phyloP scores from a whole-genome alignment of 495 filamentous ascomycete genomes.

The Glarea lozoyensis region DNA sequence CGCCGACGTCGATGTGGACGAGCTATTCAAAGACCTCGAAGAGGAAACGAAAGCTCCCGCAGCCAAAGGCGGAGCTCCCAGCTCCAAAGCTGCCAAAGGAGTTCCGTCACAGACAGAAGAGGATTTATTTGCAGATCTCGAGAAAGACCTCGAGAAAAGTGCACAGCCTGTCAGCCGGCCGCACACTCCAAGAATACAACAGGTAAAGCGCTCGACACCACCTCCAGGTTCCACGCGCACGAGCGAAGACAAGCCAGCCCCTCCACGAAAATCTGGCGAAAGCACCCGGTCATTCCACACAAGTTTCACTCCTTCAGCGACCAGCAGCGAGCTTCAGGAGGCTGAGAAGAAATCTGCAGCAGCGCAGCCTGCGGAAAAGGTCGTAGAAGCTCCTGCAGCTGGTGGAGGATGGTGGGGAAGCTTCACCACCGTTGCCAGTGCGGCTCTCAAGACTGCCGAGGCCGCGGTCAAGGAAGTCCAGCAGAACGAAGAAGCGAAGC shows the following conservation, averaged over 20 bases:
- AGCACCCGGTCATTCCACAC: slow-evolving; percentile 57
- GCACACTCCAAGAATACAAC: slow-evolving; percentile 71
- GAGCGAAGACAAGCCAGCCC: slow-evolving; percentile 50
- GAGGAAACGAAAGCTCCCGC: slow-evolving; percentile 49
- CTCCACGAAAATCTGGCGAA: slow-evolving; percentile 63
- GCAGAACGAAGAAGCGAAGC: slow-evolving; percentile 90
- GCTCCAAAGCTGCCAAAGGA: slow-evolving; percentile 28
- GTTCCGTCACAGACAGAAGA: slow-evolving; percentile 34
- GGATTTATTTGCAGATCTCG: slow-evolving; percentile 80
- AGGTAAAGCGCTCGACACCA: slow-evolving; percentile 48
- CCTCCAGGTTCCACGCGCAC: slow-evolving; percentile 33
- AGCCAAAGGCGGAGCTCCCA: slow-evolving; percentile 30
- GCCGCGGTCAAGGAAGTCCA: slow-evolving; percentile 90
- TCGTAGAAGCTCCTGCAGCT: slow-evolving; percentile 10
- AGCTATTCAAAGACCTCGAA: slow-evolving; percentile 69
- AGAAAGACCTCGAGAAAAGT: slow-evolving; percentile 58
- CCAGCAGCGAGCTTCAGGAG: slow-evolving; percentile 37
- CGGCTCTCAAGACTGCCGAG: slow-evolving; percentile 91
- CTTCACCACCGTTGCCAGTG: slow-evolving; percentile 60
- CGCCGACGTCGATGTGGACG: slow-evolving; percentile 65
- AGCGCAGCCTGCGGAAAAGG: slow-evolving; percentile 10
- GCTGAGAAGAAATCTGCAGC: slow-evolving; percentile 35
- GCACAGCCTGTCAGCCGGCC: slow-evolving; percentile 62
- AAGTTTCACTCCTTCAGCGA: slow-evolving; percentile 45
- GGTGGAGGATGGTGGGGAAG: slow-evolving; percentile 86